Evolutionary conservation across 139 green algal species (phyloP).

Genomic region (Tetraselmis striata): DNA sequence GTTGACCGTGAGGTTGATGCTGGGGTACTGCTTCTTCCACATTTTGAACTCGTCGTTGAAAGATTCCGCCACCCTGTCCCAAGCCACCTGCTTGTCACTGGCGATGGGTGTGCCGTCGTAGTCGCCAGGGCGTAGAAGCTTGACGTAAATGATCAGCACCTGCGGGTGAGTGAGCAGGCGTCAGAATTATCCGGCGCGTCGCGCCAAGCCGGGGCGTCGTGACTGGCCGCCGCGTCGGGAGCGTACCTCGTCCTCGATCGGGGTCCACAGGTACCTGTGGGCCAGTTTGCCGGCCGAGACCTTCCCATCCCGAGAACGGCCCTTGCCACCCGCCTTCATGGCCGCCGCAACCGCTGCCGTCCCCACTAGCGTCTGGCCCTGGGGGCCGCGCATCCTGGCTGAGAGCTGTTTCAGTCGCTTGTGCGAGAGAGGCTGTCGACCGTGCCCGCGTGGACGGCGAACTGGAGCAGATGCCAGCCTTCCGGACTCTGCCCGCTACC

Average conservation of each 20-base stretch:
- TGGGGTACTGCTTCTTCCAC: background rate
- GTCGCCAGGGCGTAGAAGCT: background rate
- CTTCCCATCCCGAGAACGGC: background rate
- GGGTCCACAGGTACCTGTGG: background rate
- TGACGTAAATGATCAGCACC: background rate
- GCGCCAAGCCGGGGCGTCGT: too few relatives aligned
- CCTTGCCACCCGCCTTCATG: background rate
- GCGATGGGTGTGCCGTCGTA: background rate
- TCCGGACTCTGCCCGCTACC: too few relatives aligned
- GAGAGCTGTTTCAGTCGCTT: background rate
- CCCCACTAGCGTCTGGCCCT: background rate
- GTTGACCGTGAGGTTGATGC: background rate
- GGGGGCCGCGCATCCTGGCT: background rate
- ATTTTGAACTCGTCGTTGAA: background rate
- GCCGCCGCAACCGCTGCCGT: background rate
- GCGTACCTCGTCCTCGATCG: background rate
- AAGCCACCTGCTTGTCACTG: background rate
- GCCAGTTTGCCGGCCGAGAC: background rate
- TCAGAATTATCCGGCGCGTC: background rate
- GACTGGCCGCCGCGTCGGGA: too few relatives aligned
- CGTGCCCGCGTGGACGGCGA: background rate
- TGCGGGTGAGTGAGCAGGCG: background rate
- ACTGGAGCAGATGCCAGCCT: background rate
- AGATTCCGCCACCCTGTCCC: background rate
- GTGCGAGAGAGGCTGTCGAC: background rate